Evolutionary conservation across 441 rosid species (phyloP), one percentile per base, ranked within the genome.

Genomic region (Arabidopsis hybrid): DNA sequence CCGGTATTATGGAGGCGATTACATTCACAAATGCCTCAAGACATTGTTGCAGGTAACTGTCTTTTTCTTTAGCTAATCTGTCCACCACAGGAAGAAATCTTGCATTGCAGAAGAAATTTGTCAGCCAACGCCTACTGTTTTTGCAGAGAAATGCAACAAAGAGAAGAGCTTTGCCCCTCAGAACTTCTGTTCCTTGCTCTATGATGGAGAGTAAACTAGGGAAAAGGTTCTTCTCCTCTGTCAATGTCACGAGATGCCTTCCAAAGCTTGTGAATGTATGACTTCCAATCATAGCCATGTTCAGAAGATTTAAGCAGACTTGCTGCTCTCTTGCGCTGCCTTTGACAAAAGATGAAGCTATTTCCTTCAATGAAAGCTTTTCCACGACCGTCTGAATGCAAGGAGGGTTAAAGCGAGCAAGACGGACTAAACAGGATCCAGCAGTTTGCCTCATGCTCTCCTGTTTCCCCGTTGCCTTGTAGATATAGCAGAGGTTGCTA

Each of bases 401-500:
- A 62, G 89, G 83, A 56, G 95, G 89, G 76, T 85, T 91, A 68
- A 95, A 95, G 60, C 99, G 93, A 64, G 88, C 91, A 56, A 95
- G 86, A 56, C 99, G 97, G 79, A 92, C 98, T 79, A 95, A 80
- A 84, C 99, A 95, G 75, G 99, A 95, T 72, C 99, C 99, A 57
- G 99, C 97, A 39, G 97, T 89, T 49, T 89, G 88, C 86, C 95
- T 86, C 88, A 90, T 85, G 88, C 91, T 90, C 79, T 95, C 99
- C 69, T 86, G 97, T 84, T 95, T 95, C 72, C 99, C 97, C 43
- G 85, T 67, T 65, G 99, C 96, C 72, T 85, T 84, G 72, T 88
- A 91, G 66, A 95, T 92, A 69, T 95, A 87, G 81, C 96, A 95
- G 42, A 95, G 80, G 81, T 95, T 95, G 73, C 81, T 83, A 59